Conservation (phyloP, 2,329 filamentous ascomycete species). For the Talaromyces sp. region DNA sequence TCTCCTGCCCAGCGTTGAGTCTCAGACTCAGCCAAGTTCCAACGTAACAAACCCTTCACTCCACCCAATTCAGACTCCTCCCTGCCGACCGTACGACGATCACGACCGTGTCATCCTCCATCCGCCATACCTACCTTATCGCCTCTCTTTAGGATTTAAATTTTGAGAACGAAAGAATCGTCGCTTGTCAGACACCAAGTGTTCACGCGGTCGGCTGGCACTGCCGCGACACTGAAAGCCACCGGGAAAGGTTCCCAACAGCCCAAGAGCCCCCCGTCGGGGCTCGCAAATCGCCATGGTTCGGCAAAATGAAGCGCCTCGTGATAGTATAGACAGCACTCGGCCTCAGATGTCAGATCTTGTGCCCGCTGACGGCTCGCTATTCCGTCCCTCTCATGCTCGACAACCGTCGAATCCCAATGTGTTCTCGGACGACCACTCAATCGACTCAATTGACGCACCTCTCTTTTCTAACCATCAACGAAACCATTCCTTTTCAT, state of each 20-base stretch:
- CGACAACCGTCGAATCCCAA: conserved; percentile 37
- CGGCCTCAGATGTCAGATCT: conserved; percentile 13
- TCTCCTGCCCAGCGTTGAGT: not conserved
- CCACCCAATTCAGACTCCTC: not conserved
- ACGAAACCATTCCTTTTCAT: conserved; percentile 30
- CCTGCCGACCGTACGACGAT: not conserved
- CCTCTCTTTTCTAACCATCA: conserved; percentile 31
- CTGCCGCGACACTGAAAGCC: conserved; percentile 3
- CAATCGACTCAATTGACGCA: conserved; percentile 41
- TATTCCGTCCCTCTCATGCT: conserved; percentile 12
- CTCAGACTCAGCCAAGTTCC: not conserved
- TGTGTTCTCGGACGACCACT: conserved; percentile 50
- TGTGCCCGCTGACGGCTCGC: conserved; percentile 15
- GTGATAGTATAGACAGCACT: conserved; percentile 20
- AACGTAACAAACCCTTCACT: not conserved
- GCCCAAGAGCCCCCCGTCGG: conserved; percentile 22
- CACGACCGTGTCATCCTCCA: not conserved
- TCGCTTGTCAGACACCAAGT: not conserved
- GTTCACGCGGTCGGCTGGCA: conserved; percentile 8
- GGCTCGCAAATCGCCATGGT: conserved; percentile 41
- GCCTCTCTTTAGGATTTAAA: not conserved
- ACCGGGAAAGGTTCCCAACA: conserved; percentile 2
- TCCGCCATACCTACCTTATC: not conserved
- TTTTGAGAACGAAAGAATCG: not conserved
- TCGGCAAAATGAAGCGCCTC: conserved; percentile 34